Base-by-base conservation (phyloP, 805 yeast genomes). In the Yarrowia hollandica region DNA sequence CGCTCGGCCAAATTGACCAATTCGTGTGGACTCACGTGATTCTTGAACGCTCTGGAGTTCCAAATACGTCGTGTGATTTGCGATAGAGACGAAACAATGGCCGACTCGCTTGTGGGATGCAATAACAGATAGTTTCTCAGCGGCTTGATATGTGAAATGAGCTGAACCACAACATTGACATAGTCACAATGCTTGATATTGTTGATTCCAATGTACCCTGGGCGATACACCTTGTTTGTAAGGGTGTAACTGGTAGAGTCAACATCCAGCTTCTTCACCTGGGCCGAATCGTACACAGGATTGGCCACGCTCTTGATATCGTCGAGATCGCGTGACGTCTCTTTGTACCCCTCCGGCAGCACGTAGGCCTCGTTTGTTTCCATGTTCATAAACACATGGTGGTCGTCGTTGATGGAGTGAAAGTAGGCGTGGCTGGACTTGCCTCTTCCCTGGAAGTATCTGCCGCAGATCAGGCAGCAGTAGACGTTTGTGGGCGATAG, bases 381-480 rank as follows among this genome's bases (percentile, higher is more conserved):
- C 58, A 88, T 73, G 66, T 80, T 84, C 52, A 88, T 74, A 66
- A 74, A 88, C 1, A 86, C 77, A 67, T 82, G 87, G 66, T 85
- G 91, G 64, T 79, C 76, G 4, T 76, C 79, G 60, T 82, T 77
- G 16, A 88, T 75, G 1, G 90, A 78, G 68, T 88, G 96, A 14
- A 74, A 67, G 65, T 82, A 85, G 0, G 91, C 90, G 19, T 83
- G 83, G 0, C 91, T 81, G n/a, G 79, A 68, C 60, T 71, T 73
- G 1, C 82, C 79, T 21, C 90, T 75, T 0, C 96, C 96, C 64
- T 83, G 85, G 57, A 82, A 78, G 70, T 82, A 88, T 65, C 80
- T 83, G 30, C 91, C 92, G 71, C 96, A 88, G 0, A 77, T 78
- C 18, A 88, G 71, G 67, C 96, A 88, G 28, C 88, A 82, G 65